phyloP scores from a whole-genome alignment of 2,329 filamentous ascomycete species.

The Blastomyces silverae region DNA sequence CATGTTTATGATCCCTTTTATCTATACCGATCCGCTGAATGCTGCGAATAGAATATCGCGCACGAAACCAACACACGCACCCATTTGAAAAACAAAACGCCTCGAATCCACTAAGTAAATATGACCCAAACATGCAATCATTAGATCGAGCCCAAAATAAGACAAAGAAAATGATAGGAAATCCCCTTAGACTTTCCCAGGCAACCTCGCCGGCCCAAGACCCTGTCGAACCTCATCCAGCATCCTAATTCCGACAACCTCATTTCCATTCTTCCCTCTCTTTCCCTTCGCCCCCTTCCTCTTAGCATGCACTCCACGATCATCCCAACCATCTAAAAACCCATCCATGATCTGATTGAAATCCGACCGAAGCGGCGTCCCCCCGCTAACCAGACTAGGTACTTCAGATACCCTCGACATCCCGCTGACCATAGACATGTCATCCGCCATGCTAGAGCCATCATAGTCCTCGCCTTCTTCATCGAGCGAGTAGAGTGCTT shows the following conservation, averaged over 20 bases:
- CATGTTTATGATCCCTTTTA: slow-evolving; percentile 1
- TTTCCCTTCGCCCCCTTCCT: slow-evolving; percentile 46
- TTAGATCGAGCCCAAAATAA: neutral
- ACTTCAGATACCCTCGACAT: slow-evolving; percentile 53
- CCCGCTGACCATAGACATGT: slow-evolving; percentile 44
- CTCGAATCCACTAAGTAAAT: neutral
- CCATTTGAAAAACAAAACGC: slow-evolving; percentile 1
- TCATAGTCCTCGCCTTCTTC: slow-evolving; percentile 50
- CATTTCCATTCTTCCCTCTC: slow-evolving; percentile 69
- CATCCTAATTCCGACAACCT: slow-evolving; percentile 76
- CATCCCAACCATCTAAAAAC: slow-evolving; percentile 62
- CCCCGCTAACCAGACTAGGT: slow-evolving; percentile 43
- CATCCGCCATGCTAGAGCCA: slow-evolving; percentile 22
- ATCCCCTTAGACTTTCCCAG: slow-evolving; percentile 25
- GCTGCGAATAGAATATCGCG: neutral
- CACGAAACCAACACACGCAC: neutral
- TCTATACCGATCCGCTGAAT: slow-evolving; percentile 1
- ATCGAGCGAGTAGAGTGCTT: slow-evolving; percentile 67
- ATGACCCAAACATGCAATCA: slow-evolving; percentile 5
- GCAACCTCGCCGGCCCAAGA: slow-evolving; percentile 67
- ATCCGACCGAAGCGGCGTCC: slow-evolving; percentile 60
- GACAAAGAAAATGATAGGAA: neutral
- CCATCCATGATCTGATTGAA: slow-evolving; percentile 91
- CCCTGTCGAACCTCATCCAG: slow-evolving; percentile 80
- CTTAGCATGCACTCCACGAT: slow-evolving; percentile 39